Base-by-base conservation (phyloP, 164 flowering plant genomes). In the Vitis rupestris region DNA sequence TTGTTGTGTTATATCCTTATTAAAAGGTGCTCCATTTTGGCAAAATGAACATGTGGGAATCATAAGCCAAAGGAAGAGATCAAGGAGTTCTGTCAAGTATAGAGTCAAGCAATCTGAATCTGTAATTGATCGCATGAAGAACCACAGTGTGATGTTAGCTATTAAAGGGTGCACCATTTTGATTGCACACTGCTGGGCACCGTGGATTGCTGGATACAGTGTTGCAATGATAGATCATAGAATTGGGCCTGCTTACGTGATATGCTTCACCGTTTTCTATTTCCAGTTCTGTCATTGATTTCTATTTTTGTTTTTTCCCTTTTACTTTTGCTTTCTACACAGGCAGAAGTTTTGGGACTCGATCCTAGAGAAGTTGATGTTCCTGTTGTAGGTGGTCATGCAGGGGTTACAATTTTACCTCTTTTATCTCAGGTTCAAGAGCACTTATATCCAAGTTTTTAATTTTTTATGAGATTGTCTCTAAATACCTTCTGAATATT, bases 281-380 rank as follows among this genome's bases (percentile, higher is more conserved):
- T 63, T 11, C 30, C 56, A 55, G 6, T 53, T 12, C 6, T 27
- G 44, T 23, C 11, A 49, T 63, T 44, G 23, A 15, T 12, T 69
- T 12, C 50, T 30, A 9, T 49, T 2, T 59, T 72, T 59, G 11
- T n/a, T 31, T 19, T 47, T 29, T 68, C 12, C 9, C 30, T 27
- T 58, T 50, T 53, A 8, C 14, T 59, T 23, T 16, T 17, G 8
- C 44, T 15, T 61, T 65, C 23, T 51, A 8, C 66, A 52, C 79
- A 88, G 96, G 93, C 93, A 16, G 88, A 85, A 76, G 84, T 82
- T 27, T 54, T 82, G 68, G 84, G 86, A 31, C 74, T 85, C 72
- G 88, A 85, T 75, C 86, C 86, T 1, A 71, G 83, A 61, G 84
- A 79, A 37, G 84, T 85, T 47, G 76, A 81, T 62, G 88, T 85